Percentiles rank a stretch among this genome's conserved stretches.
Evolutionary conservation across 345 rosid genomes (phyloP).

Genomic region (thale cress (Arabidopsis thaliana)): TAIR10.1 NC_003076.8:17410501-17411000

Average conservation of each 20-base stretch:
- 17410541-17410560: conserved; percentile 70
- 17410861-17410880: conserved; percentile 67
- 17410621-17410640: conserved; percentile 77
- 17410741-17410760: conserved; percentile 66
- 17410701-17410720: conserved; percentile 69
- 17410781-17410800: conserved; percentile 73
- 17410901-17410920: conserved; percentile 80
- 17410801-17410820: conserved; percentile 78
- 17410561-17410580: conserved; percentile 72
- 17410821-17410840: conserved; percentile 75
- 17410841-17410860: conserved; percentile 53
- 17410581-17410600: conserved; percentile 75
- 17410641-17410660: conserved; percentile 61
- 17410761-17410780: conserved; percentile 68
- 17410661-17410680: conserved; percentile 63
- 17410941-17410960: conserved; percentile 75
- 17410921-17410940: conserved; percentile 77
- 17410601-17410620: conserved; percentile 69
- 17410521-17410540: conserved; percentile 65
- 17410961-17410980: conserved; percentile 83
- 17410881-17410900: conserved; percentile 80
- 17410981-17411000: conserved; percentile 75
- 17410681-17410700: conserved; percentile 78
- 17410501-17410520: conserved; percentile 52
- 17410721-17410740: conserved; percentile 73